Evolutionary conservation across 176 grass and related monocot species (phyloP).

Genomic region (Panicum miliaceum): DNA sequence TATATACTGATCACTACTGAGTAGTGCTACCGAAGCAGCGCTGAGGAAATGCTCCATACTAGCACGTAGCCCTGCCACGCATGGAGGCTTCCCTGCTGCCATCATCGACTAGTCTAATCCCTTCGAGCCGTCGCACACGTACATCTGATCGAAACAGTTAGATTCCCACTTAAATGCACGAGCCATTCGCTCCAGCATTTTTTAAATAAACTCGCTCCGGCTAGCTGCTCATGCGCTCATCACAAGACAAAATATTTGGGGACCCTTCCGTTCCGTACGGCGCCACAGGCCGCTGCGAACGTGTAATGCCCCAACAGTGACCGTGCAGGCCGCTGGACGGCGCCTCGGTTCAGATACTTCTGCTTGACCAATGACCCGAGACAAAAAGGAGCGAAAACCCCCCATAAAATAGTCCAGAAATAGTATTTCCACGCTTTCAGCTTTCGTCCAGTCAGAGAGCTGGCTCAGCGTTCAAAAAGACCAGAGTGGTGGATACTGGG

Average conservation of each 20-base stretch:
- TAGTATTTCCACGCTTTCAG: not conserved
- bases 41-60: no score
- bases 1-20: no score
- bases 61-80: not conserved
- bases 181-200: not conserved
- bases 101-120: constrained; percentile 40
- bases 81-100: not conserved
- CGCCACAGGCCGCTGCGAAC: not conserved
- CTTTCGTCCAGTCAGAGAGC: not conserved
- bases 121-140: constrained; percentile 7
- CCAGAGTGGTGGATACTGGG: not conserved
- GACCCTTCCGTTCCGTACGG: constrained; percentile 1
- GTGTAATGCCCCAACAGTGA: not conserved
- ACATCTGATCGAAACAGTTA: constrained; percentile 40
- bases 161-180: constrained; percentile 44
- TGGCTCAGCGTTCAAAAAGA: constrained; percentile 13
- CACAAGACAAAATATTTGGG: not conserved
- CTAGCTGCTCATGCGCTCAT: not conserved
- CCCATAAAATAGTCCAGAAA: constrained; percentile 23
- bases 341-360: constrained; percentile 4
- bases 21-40: no score
- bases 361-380: constrained; percentile 21
- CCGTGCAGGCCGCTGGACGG: not conserved
- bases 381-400: not conserved
- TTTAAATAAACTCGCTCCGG: not conserved